Percentiles rank a stretch among this genome's conserved stretches.
phyloP scores from a whole-genome alignment of 208 protist species.

The Trypanosoma avium region DNA sequence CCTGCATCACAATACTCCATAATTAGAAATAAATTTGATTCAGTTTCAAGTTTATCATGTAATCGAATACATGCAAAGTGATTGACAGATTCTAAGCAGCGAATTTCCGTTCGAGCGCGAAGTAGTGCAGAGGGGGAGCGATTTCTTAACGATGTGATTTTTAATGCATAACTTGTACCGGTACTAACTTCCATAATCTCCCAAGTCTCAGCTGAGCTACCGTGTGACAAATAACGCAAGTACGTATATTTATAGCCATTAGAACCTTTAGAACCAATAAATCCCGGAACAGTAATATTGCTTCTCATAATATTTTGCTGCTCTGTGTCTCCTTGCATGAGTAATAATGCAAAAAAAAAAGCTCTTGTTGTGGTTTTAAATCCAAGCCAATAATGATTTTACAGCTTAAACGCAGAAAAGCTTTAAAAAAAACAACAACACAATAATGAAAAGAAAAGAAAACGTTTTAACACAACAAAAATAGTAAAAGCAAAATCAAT shows the following conservation, averaged over 20 bases:
- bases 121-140: slow-evolving; percentile 4
- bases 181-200: slow-evolving; percentile 20
- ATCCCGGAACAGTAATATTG: slow-evolving; percentile 13
- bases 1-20: slow-evolving; percentile 61
- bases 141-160: slow-evolving; percentile 23
- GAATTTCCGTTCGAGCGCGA: slow-evolving; percentile 34
- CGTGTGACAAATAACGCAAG: slow-evolving; percentile 29
- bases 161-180: slow-evolving; percentile 24
- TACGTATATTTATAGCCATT: slow-evolving; percentile 29
- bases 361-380: no score
- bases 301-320: neutral
- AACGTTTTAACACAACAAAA: no score
- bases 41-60: slow-evolving; percentile 28
- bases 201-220: slow-evolving; percentile 32
- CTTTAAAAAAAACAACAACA: no score
- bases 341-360: no score
- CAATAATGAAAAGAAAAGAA: no score
- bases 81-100: slow-evolving; percentile 31
- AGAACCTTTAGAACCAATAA: slow-evolving; percentile 6
- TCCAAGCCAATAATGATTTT: no score
- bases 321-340: neutral
- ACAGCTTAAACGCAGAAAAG: no score
- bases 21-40: slow-evolving; percentile 36
- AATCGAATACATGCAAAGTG: slow-evolving; percentile 49
- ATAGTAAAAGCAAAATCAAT: no score